These are phyloP conservation scores for Erythrophleum fordii DNA, from an alignment of 306 rosid genomes.

Conservation along the genomic window DNA sequence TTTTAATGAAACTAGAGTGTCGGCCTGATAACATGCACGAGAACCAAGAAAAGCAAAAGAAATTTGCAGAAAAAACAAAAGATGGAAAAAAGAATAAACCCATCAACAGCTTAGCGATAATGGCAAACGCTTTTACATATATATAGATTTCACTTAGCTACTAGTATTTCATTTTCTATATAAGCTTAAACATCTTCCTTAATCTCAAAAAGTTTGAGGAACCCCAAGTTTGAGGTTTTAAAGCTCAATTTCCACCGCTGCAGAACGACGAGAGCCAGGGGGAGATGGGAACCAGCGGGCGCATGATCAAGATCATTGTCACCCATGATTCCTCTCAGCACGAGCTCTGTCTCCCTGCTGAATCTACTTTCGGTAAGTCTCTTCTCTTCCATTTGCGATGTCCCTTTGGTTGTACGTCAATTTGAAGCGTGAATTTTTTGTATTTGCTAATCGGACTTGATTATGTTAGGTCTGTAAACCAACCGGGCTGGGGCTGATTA, in stretches of 20 bases:
- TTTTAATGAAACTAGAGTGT: too few relatives aligned
- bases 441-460: neutral
- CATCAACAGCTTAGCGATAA: too few relatives aligned
- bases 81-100: too few relatives aligned
- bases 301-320: constrained; percentile 37
- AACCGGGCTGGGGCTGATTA: neutral
- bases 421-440: constrained; percentile 9
- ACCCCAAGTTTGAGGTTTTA: neutral
- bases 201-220: neutral
- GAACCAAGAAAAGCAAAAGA: too few relatives aligned
- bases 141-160: too few relatives aligned
- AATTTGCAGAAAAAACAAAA: too few relatives aligned
- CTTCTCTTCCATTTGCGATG: neutral
- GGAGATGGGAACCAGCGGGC: constrained; percentile 46
- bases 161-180: too few relatives aligned
- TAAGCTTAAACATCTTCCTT: too few relatives aligned
- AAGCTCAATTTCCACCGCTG: neutral
- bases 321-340: constrained; percentile 35
- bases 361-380: constrained; percentile 50
- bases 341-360: constrained; percentile 38
- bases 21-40: too few relatives aligned
- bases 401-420: neutral
- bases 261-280: constrained; percentile 7
- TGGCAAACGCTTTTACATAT: too few relatives aligned
- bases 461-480: neutral